A percentile compares a stretch with the other conserved stretches of the same genome.
Conservation (phyloP, 805 yeast genomes). For the Metschnikowia lochheadii region DNA sequence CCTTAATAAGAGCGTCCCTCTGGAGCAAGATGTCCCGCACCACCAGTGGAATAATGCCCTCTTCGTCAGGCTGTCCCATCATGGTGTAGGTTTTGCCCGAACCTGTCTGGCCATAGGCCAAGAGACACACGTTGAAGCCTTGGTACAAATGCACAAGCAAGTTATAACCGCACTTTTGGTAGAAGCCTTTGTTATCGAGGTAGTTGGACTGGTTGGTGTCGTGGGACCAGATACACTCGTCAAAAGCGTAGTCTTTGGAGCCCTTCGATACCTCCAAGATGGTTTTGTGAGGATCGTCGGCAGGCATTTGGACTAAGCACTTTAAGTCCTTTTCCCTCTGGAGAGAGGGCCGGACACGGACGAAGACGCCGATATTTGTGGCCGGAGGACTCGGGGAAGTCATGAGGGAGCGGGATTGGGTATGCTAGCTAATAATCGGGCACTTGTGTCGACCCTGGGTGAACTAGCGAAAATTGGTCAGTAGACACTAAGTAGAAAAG, state of each 20-base stretch:
- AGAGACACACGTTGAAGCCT: conserved; percentile 40
- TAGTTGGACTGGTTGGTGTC: conserved; percentile 28
- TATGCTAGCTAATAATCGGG: background rate
- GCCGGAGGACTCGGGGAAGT: conserved; percentile 7
- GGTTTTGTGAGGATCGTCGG: conserved; percentile 18
- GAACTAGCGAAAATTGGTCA: background rate
- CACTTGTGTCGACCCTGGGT: background rate
- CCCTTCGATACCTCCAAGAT: conserved; percentile 21
- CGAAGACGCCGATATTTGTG: conserved; percentile 43
- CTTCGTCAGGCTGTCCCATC: conserved; percentile 37
- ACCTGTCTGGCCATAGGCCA: conserved; percentile 44
- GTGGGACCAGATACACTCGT: conserved; percentile 49
- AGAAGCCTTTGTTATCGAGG: conserved; percentile 50
- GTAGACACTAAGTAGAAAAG: background rate
- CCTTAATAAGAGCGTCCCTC: conserved; percentile 33
- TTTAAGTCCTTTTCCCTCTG: conserved; percentile 24
- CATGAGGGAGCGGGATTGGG: background rate
- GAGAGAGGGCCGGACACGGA: conserved; percentile 48
- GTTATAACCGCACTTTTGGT: conserved; percentile 52
- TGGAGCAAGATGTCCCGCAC: conserved; percentile 50
- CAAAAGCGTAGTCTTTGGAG: conserved; percentile 45
- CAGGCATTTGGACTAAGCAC: conserved; percentile 32
- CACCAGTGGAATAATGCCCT: conserved; percentile 39
- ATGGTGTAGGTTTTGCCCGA: conserved; percentile 42
- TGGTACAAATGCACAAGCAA: conserved; percentile 51